These are phyloP conservation scores for Botrytis fragariae DNA, from an alignment of 2,329 filamentous ascomycete species.

Conservation along the genomic window DNA sequence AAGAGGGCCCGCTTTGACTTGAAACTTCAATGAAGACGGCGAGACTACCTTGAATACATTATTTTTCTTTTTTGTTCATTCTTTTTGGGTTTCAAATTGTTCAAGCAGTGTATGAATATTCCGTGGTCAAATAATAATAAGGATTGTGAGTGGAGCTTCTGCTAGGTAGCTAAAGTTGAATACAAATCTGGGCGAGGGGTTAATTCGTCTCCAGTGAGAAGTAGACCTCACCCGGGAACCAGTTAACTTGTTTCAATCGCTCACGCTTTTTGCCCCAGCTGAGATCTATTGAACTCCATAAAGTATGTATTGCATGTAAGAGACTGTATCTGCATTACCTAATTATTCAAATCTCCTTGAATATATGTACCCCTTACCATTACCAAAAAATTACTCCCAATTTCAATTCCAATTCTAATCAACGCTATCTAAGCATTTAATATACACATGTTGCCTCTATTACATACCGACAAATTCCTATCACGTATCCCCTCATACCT, in stretches of 20 bases:
- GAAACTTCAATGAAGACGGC: constrained; percentile 10
- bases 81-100: not conserved
- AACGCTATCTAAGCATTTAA: not conserved
- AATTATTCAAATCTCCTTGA: not conserved
- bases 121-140: not conserved
- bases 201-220: not conserved
- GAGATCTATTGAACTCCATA: too few species aligned
- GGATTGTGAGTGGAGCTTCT: not conserved
- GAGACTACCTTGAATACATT: not conserved
- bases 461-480: not conserved
- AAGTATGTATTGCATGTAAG: too few species aligned
- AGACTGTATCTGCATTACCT: not conserved
- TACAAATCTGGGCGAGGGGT: not conserved
- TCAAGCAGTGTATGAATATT: not conserved
- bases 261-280: not conserved
- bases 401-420: not conserved
- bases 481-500: not conserved
- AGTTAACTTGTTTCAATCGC: not conserved
- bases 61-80: not conserved
- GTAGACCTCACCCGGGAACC: not conserved
- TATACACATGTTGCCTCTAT: not conserved
- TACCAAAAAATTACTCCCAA: not conserved
- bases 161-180: not conserved
- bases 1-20: not conserved
- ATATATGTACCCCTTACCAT: too few species aligned